Evolutionary conservation across 495 filamentous ascomycete genomes (phyloP).

Genomic region (Neurospora pannonica): DNA sequence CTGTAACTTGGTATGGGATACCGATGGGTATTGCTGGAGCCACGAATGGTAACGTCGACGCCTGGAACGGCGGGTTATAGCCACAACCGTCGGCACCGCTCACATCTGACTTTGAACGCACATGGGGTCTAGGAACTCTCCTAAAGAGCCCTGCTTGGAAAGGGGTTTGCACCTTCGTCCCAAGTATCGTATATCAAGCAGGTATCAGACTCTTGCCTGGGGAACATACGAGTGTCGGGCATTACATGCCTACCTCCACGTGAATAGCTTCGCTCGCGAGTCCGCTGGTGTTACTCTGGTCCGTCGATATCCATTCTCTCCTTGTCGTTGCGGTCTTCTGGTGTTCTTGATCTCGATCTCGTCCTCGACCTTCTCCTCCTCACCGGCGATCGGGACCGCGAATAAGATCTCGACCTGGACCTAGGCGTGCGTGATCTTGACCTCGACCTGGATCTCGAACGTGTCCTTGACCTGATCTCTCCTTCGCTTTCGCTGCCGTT

Average conservation of each 20-base stretch:
- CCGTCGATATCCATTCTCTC: constrained; percentile 30
- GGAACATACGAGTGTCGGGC: background rate
- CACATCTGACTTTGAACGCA: background rate
- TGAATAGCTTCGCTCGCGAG: constrained; percentile 3
- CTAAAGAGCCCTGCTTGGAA: background rate
- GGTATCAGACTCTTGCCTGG: background rate
- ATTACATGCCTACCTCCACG: background rate
- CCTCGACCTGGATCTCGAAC: constrained; percentile 9
- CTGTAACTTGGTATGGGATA: background rate
- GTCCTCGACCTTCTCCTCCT: constrained; percentile 9
- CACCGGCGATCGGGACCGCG: background rate
- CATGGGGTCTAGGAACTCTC: background rate
- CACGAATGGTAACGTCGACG: background rate
- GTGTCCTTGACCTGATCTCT: constrained; percentile 8
- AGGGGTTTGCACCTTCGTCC: background rate
- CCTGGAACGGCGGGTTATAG: background rate
- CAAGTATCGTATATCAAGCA: background rate
- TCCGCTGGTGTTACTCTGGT: constrained; percentile 1
- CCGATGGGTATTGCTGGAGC: background rate
- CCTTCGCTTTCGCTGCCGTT: constrained; percentile 12
- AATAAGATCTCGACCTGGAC: constrained; percentile 10
- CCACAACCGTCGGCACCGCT: background rate
- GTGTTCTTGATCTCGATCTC: constrained; percentile 10
- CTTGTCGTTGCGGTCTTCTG: constrained; percentile 12
- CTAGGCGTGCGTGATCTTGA: constrained; percentile 1